Conservation (phyloP, 352 stramenopile genomes). For the Aphanomyces astaci region DNA sequence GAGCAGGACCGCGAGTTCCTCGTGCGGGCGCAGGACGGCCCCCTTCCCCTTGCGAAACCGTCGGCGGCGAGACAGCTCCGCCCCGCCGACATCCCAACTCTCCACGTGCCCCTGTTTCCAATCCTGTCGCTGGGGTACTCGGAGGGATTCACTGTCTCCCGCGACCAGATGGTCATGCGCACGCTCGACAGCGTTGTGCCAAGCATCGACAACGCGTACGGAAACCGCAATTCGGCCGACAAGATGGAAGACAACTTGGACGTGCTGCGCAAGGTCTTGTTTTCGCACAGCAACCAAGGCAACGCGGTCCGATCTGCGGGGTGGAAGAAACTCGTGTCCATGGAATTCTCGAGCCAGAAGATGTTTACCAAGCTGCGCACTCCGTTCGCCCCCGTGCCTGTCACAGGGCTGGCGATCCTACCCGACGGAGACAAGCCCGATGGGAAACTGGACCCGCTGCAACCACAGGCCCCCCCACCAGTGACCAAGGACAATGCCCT, state of each 20-base stretch:
- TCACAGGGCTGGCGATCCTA: background rate
- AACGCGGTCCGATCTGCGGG: slow-evolving; percentile 19
- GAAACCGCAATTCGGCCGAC: slow-evolving; percentile 31
- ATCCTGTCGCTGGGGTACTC: slow-evolving; percentile 32
- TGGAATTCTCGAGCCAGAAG: slow-evolving; percentile 33
- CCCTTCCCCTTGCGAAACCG: slow-evolving; percentile 9
- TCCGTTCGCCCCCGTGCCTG: slow-evolving; percentile 25
- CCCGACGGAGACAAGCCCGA: background rate
- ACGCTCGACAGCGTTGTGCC: background rate
- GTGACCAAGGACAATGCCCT: background rate
- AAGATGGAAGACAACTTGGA: slow-evolving; percentile 44
- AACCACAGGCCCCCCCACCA: background rate
- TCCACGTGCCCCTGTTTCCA: background rate
- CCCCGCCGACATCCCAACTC: slow-evolving; percentile 4
- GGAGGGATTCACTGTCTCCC: slow-evolving; percentile 31
- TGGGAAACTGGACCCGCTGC: background rate
- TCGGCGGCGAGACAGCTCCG: slow-evolving; percentile 17
- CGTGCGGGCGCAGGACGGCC: slow-evolving; percentile 23
- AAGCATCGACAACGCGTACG: slow-evolving; percentile 4
- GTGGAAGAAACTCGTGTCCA: slow-evolving; percentile 9
- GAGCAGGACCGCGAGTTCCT: slow-evolving; percentile 56
- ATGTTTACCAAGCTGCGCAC: slow-evolving; percentile 43
- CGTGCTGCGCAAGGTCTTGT: slow-evolving; percentile 48
- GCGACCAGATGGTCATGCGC: background rate
- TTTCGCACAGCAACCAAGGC: slow-evolving; percentile 32